phyloP scores from a whole-genome alignment of 2,329 filamentous ascomycete species.

The Ramichloridium luteum region DNA sequence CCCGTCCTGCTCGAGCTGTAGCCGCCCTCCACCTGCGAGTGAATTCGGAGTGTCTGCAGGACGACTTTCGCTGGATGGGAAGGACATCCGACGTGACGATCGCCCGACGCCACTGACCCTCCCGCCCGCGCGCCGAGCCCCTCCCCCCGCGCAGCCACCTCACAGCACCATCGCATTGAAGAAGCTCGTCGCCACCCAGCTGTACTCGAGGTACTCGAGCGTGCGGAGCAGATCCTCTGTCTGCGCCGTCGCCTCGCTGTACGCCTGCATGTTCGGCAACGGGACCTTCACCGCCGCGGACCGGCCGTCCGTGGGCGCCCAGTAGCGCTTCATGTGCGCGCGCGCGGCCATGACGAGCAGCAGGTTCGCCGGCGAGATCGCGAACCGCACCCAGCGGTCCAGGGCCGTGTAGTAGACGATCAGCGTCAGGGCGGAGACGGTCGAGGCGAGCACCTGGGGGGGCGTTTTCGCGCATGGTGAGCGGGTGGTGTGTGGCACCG shows the following conservation, averaged over 20 bases:
- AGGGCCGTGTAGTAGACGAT: constrained; percentile 11
- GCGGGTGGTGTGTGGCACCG: background rate
- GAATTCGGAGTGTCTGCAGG: no score
- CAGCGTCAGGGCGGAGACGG: constrained; percentile 17
- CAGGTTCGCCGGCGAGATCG: constrained; percentile 17
- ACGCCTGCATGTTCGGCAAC: constrained; percentile 22
- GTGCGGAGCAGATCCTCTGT: constrained; percentile 23
- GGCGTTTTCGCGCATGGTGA: background rate
- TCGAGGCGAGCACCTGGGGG: constrained; percentile 20
- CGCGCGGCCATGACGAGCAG: constrained; percentile 19
- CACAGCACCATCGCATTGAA: constrained; percentile 17
- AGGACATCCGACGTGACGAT: no score
- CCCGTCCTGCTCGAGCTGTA: no score
- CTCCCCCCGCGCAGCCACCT: no score
- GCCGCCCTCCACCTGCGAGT: no score
- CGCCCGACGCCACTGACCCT: no score
- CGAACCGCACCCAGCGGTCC: constrained; percentile 9
- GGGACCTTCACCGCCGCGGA: constrained; percentile 19
- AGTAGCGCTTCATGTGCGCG: constrained; percentile 25
- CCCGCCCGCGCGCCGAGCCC: no score
- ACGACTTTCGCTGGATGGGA: no score
- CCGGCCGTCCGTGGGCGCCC: constrained; percentile 22
- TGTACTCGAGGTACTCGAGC: constrained; percentile 25
- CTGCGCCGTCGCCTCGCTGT: constrained; percentile 24
- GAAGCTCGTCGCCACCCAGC: constrained; percentile 23